Evolutionary conservation across 2,329 filamentous ascomycete genomes (phyloP).

Genomic region (Fusarium longipes): DNA sequence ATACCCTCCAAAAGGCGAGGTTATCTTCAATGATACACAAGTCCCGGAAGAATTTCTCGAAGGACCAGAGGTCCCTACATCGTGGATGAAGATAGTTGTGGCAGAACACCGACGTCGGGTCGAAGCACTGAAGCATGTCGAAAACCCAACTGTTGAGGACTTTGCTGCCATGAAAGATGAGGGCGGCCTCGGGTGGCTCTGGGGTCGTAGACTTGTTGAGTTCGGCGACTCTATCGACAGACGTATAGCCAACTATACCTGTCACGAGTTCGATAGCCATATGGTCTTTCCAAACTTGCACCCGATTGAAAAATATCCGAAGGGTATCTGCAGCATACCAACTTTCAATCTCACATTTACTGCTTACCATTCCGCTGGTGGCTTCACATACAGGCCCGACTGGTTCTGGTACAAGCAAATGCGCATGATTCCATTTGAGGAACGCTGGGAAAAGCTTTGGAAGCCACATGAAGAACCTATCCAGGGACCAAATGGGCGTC

Average conservation of each 20-base stretch:
- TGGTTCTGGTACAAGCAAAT: slow-evolving; percentile 17
- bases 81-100: slow-evolving; percentile 1
- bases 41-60: not conserved
- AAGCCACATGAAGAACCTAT: not conserved
- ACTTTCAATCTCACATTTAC: not conserved
- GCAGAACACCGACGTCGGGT: not conserved
- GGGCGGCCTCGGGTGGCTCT: not conserved
- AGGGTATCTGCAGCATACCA: not conserved
- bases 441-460: slow-evolving; percentile 8
- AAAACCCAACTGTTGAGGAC: not conserved
- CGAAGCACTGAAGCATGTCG: not conserved
- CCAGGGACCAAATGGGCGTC: not conserved
- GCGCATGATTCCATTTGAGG: slow-evolving; percentile 1
- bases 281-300: not conserved
- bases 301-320: not conserved
- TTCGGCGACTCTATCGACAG: slow-evolving; percentile 15
- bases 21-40: slow-evolving; percentile 8
- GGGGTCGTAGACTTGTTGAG: not conserved
- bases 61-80: not conserved
- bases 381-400: not conserved
- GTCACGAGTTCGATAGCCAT: slow-evolving; percentile 2
- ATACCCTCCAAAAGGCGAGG: not conserved
- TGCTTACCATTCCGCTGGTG: not conserved
- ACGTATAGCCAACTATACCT: not conserved
- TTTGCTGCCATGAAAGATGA: slow-evolving; percentile 4